Percentiles rank a stretch among this genome's conserved stretches.
These are phyloP conservation scores for Claviceps africana DNA, from an alignment of 2,329 filamentous ascomycete species.

Conservation along the genomic window DNA sequence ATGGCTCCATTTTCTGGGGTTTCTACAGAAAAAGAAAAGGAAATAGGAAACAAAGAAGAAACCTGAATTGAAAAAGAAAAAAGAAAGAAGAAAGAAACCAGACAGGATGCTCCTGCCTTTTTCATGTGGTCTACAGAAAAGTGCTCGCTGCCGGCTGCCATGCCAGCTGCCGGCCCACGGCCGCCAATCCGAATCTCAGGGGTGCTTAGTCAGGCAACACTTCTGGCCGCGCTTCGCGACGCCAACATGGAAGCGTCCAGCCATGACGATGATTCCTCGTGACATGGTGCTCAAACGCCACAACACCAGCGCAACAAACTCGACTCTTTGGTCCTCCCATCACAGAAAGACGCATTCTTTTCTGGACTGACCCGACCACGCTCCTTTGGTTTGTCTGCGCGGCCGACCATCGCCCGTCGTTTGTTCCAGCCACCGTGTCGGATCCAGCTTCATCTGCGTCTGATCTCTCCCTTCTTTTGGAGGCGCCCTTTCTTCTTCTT, in stretches of 20 bases:
- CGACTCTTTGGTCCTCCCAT: not conserved
- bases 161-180: no score
- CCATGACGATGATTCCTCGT: not conserved
- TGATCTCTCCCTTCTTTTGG: not conserved
- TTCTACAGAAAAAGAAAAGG: no score
- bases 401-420: not conserved
- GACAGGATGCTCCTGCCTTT: not conserved
- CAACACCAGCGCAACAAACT: not conserved
- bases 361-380: constrained; percentile 12
- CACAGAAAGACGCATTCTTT: not conserved
- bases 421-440: not conserved
- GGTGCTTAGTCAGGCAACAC: not conserved
- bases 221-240: not conserved
- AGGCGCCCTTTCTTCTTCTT: not conserved
- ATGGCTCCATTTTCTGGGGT: no score
- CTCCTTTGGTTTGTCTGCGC: constrained; percentile 11
- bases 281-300: not conserved
- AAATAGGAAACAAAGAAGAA: no score
- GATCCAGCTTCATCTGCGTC: not conserved
- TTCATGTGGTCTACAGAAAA: no score
- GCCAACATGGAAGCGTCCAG: not conserved
- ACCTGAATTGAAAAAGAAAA: no score
- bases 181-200: not conserved
- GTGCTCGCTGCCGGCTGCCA: no score
- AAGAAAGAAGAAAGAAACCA: no score